A percentile compares a stretch with the other conserved stretches of the same genome.
phyloP scores from a whole-genome alignment of 164 flowering plant species.

The Piper betle region DNA sequence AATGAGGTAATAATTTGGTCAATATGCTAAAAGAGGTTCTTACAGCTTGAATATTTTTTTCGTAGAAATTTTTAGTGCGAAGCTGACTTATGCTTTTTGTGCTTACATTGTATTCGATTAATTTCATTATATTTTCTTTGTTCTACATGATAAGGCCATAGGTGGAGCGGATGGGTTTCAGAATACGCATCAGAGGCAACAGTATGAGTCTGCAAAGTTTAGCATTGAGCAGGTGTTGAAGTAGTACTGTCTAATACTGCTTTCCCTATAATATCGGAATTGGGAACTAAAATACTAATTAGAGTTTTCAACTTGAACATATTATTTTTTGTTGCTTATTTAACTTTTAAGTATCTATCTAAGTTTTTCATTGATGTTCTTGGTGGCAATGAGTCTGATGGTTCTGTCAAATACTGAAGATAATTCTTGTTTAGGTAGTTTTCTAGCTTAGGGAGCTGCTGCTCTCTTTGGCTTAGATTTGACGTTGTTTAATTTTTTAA shows the following conservation, averaged over 20 bases:
- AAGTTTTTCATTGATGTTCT: background rate
- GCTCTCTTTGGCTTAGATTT: too few species aligned
- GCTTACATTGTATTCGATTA: background rate
- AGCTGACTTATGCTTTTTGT: too few species aligned
- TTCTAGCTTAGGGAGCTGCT: too few species aligned
- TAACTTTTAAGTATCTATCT: background rate
- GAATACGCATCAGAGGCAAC: slow-evolving; percentile 75
- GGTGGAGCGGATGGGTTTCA: slow-evolving; percentile 93
- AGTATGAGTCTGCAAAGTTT: slow-evolving; percentile 76
- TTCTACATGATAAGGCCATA: slow-evolving; percentile 32
- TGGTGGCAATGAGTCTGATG: background rate
- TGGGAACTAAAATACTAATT: background rate
- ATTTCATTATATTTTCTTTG: background rate
- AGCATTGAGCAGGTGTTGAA: slow-evolving; percentile 70
- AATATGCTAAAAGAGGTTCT: too few species aligned
- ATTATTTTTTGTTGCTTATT: background rate
- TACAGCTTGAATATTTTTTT: background rate
- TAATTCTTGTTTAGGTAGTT: background rate
- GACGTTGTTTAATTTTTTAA: too few species aligned
- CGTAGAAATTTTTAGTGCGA: too few species aligned
- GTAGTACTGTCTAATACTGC: background rate
- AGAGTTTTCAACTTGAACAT: background rate
- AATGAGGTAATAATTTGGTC: slow-evolving; percentile 44
- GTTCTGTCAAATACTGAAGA: background rate
- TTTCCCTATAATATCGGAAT: background rate